Base-by-base conservation (phyloP, 2,329 filamentous ascomycete species). In the Diaporthe helianthi region DNA sequence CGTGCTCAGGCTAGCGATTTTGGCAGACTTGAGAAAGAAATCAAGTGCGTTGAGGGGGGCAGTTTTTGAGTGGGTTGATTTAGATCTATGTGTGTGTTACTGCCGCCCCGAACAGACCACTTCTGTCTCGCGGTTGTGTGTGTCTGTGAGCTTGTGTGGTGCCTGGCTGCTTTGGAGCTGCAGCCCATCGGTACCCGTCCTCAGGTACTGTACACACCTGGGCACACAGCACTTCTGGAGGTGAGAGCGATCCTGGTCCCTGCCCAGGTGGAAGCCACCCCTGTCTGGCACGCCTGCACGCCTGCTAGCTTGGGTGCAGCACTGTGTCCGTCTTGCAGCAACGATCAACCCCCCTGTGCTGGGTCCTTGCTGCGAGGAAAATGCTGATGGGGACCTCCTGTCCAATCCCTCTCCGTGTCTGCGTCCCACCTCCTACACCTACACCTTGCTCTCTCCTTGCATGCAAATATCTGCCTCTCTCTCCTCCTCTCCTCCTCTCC, bases 391-490 rank as follows among this genome's bases (percentile, higher is more conserved):
- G 65, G 46, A 33, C 65, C 46, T 49, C 65, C 52, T 67, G 63
- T 60, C 65, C 64, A 71, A 71, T 71, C 69, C 69, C 70, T 71
- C 70, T 63, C 61, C 67, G 47, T 33, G 55, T 55, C 58, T 64
- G 29, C 70, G 70, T 71, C 70, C 70, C 67, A 69, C 70, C 70
- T 71, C 70, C 67, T 71, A 67, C 70, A 69, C 70, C 67, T 69
- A 84, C 83, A 86, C 85, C 84, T 83, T 84, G 83, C 83, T 82
- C 82, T 79, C 82, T 81, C 82, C 79, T 80, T 83, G 80, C 79
- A 81, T 84, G 69, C 72, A 77, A 78, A 79, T 79, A 79, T 83
- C 83, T 84, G 73, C 77, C 75, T 78, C 77, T 79, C 73, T 77
- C 73, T 78, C 75, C 74, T 74, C 76, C 76, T 75, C 76, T 74